Percentiles rank a stretch among this genome's conserved stretches.
Conservation (phyloP, 306 rosid species). For the Lathyrus sativus region DNA sequence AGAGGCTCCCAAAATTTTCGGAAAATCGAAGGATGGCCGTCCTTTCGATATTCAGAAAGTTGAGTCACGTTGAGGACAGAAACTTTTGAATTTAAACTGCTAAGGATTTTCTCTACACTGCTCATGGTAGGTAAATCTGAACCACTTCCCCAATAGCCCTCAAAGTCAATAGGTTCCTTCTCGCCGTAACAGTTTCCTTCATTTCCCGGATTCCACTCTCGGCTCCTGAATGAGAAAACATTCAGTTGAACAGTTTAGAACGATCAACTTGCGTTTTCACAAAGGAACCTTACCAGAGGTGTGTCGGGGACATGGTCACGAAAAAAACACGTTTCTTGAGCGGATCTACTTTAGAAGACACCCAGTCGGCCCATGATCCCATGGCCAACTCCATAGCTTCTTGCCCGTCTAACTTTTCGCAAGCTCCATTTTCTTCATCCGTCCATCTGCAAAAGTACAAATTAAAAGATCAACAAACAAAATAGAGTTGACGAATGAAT, state of each 20-base stretch:
- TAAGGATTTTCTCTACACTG: conserved; percentile 60
- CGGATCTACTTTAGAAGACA: conserved; percentile 69
- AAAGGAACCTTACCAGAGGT: conserved; percentile 70
- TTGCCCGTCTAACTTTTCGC: conserved; percentile 76
- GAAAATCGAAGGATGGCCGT: conserved; percentile 88
- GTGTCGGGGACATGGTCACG: conserved; percentile 95
- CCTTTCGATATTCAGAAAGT: conserved; percentile 88
- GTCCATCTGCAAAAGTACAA: conserved; percentile 70
- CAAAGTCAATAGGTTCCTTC: conserved; percentile 60
- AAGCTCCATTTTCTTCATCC: conserved; percentile 55
- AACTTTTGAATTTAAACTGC: conserved; percentile 65
- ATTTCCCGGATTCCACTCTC: conserved; percentile 72
- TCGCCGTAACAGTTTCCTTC: conserved; percentile 86
- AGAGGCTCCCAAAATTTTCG: conserved; percentile 94
- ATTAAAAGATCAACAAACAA: conserved; percentile 22
- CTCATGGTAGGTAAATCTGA: conserved; percentile 85
- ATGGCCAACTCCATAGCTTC: conserved; percentile 93
- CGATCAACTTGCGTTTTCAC: background rate
- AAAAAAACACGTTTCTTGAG: conserved; percentile 70
- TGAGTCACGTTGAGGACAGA: conserved; percentile 85
- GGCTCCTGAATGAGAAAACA: conserved; percentile 63
- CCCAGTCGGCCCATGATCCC: conserved; percentile 98
- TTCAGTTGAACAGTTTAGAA: background rate
- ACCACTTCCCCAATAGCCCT: conserved; percentile 97
- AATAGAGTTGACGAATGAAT: background rate